Base-by-base conservation (phyloP, 495 filamentous ascomycete species). In the Xylaria flabelliformis region DNA sequence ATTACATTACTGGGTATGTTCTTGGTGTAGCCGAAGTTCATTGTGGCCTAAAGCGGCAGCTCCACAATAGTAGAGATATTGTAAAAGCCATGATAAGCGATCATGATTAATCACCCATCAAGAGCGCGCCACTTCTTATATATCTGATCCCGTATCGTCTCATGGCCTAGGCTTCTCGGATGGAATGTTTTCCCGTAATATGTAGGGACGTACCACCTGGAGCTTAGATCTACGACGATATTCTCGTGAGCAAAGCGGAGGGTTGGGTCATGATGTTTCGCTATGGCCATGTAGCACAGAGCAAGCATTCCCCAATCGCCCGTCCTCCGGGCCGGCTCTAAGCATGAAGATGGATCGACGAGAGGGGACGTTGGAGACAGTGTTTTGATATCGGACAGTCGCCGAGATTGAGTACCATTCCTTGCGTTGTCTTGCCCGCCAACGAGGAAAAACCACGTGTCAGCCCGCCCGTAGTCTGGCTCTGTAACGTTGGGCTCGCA, bases 381-480 rank as follows among this genome's bases (percentile, higher is more conserved):
- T 32, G 74, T 71, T 39, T 68, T 61, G 24, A 63, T 7, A 41
- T 73, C 55, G 24, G 67, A 64, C 26, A 36, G 4, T 41, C 50
- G 74, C 46, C 62, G 53, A n/a, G 59, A 13, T 50, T 63, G 56
- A 15, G 67, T 71, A 21, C 62, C 65, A 56, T 74, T 72, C 41
- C 68, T 71, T 0, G 69, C 76, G 55, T 82, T 80, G 65, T 85
- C 83, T 9, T 48, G 34, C 5, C 81, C 82, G n/a, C 81, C 81
- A 9, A 84, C 81, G 64, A 82, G 79, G 70, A 85, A 87, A 64
- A 87, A 85, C 85, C 85, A 87, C 4, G 83, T 83, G 41, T 85
- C 80, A 9, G 46, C 66, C 24, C 81, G 77, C 19, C 69, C 64
- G 58, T 82, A 81, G 44, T 82, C 81, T 6, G 84, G 83, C 72